Evolutionary conservation across 345 rosid genomes (phyloP).

Genomic region (Iberis pinnata): DNA sequence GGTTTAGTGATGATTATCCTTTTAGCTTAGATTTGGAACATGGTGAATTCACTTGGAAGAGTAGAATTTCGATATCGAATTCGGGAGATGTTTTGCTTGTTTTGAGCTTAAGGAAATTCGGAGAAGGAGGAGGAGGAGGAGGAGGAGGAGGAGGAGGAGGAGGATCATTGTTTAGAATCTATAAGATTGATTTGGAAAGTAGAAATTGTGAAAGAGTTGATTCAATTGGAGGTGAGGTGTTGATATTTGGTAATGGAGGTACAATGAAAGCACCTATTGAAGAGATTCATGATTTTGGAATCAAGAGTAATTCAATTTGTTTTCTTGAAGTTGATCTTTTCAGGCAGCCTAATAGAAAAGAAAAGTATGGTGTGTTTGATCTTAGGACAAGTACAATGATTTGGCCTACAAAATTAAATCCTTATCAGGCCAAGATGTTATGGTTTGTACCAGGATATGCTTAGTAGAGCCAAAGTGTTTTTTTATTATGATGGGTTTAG

Average conservation of each 20-base stretch:
- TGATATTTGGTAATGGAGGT: slow-evolving; percentile 7
- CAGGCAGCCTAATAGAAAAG: too few species aligned
- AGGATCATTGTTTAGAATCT: neutral
- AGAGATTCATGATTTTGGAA: neutral
- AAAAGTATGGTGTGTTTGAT: too few species aligned
- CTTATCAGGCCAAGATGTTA: too few species aligned
- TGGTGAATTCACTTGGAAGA: neutral
- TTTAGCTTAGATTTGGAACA: too few species aligned
- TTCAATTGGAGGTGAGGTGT: slow-evolving; percentile 9
- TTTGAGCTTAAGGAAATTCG: neutral
- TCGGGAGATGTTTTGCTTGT: neutral
- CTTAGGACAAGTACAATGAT: too few species aligned
- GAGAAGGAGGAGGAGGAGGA: too few species aligned
- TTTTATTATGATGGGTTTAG: too few species aligned
- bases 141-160: too few species aligned
- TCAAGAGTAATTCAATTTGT: slow-evolving; percentile 4
- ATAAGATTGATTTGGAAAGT: neutral
- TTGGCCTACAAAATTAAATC: too few species aligned
- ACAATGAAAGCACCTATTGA: neutral
- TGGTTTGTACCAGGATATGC: too few species aligned
- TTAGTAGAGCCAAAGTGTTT: too few species aligned
- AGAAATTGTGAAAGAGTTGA: slow-evolving; percentile 1
- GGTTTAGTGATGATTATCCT: neutral
- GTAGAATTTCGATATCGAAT: neutral
- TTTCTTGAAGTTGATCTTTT: too few species aligned